Evolutionary conservation across 2,329 filamentous ascomycete genomes (phyloP).

Genomic region (Penicillium sp.): DNA sequence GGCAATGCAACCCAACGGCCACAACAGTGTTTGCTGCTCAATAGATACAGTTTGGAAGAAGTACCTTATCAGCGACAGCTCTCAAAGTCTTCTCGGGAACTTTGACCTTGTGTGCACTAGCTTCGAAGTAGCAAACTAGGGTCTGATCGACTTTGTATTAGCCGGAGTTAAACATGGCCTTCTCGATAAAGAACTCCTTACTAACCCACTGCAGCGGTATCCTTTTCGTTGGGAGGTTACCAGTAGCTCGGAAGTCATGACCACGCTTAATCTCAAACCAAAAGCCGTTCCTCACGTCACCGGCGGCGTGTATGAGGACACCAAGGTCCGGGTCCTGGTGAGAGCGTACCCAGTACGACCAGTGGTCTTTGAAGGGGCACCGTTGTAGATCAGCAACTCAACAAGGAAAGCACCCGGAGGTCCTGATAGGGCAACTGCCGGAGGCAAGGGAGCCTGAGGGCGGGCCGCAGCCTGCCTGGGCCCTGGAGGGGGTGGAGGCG

Average conservation of each 20-base stretch:
- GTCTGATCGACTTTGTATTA: slow-evolving; percentile 18
- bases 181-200: slow-evolving; percentile 25
- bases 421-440: background rate
- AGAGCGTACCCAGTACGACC: slow-evolving; percentile 38
- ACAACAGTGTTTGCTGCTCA: background rate
- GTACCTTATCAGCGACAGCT: background rate
- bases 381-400: slow-evolving; percentile 37
- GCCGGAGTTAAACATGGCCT: slow-evolving; percentile 32
- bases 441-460: too few relatives aligned
- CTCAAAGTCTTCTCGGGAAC: slow-evolving; percentile 22
- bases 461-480: too few relatives aligned
- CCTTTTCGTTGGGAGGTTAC: slow-evolving; percentile 22
- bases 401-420: slow-evolving; percentile 27
- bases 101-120: slow-evolving; percentile 16
- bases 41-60: background rate
- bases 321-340: slow-evolving; percentile 22
- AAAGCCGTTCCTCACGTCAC: slow-evolving; percentile 39
- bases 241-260: slow-evolving; percentile 22
- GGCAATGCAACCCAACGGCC: background rate
- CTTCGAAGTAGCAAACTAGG: slow-evolving; percentile 35
- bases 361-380: slow-evolving; percentile 42
- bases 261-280: slow-evolving; percentile 35
- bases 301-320: slow-evolving; percentile 34
- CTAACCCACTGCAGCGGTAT: slow-evolving; percentile 39
- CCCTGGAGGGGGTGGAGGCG: too few relatives aligned